phyloP scores from a whole-genome alignment of 805 yeast species.

The Saccharomycopsis sp. region DNA sequence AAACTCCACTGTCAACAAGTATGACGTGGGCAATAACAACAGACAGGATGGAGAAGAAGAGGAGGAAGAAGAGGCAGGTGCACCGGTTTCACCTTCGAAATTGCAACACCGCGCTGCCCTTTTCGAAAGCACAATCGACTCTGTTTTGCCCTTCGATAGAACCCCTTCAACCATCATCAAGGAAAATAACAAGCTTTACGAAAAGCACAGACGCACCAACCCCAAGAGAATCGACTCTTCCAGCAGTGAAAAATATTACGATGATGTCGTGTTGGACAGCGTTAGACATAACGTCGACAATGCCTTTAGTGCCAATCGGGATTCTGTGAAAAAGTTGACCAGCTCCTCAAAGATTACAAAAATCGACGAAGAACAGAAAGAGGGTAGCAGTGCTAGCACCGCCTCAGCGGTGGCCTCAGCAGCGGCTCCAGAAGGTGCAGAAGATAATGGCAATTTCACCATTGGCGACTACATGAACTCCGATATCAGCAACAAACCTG shows the following conservation, averaged over 20 bases:
- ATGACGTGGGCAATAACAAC: too few species aligned
- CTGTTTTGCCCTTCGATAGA: conserved; percentile 20
- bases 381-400: background rate
- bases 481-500: background rate
- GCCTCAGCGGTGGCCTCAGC: background rate
- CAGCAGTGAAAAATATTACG: conserved; percentile 17
- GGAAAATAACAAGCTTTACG: conserved; percentile 14
- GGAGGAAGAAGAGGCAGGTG: background rate
- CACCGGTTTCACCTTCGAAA: background rate
- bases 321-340: conserved; percentile 3
- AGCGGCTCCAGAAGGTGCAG: background rate
- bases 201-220: conserved; percentile 2
- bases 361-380: background rate
- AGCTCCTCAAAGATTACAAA: conserved; percentile 4
- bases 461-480: conserved; percentile 19
- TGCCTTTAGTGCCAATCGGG: conserved; percentile 4
- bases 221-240: background rate
- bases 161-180: conserved; percentile 20
- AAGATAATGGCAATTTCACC: conserved; percentile 10
- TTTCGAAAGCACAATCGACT: conserved; percentile 17
- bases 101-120: background rate
- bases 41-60: background rate
- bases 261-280: conserved; percentile 18
- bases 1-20: conserved; percentile 9
- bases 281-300: conserved; percentile 18